phyloP scores from a whole-genome alignment of 2,329 filamentous ascomycete genomes.

The Trichoderma citrinoviride region DNA sequence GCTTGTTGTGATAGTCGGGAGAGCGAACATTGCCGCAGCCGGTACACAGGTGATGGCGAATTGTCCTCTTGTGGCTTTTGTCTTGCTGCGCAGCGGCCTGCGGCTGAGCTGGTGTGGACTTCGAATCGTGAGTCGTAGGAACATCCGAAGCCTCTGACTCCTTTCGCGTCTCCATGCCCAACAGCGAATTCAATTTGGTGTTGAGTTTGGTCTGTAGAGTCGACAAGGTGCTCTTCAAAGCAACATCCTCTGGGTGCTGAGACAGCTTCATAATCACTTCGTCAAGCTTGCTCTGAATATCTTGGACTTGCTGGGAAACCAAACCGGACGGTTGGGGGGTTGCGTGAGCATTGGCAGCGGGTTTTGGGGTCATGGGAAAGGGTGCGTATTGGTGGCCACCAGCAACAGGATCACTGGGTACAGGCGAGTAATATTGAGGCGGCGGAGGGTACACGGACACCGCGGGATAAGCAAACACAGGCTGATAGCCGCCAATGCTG shows the following conservation, averaged over 20 bases:
- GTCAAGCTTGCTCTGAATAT: constrained; percentile 32
- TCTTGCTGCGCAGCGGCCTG: constrained; percentile 18
- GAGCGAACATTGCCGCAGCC: constrained; percentile 39
- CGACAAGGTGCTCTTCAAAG: constrained; percentile 29
- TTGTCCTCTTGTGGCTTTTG: constrained; percentile 25
- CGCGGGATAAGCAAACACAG: constrained; percentile 19
- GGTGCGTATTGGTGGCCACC: not conserved
- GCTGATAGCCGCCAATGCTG: constrained; percentile 1
- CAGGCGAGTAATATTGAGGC: not conserved
- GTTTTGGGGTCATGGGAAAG: not conserved
- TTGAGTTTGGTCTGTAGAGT: constrained; percentile 34
- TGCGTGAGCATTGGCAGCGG: not conserved
- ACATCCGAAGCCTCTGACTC: not conserved
- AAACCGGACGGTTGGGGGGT: not conserved
- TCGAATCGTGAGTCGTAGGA: not conserved
- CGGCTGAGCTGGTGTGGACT: not conserved
- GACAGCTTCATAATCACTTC: constrained; percentile 29
- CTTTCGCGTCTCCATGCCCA: not conserved
- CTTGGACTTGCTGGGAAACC: constrained; percentile 27
- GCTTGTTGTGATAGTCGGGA: constrained; percentile 34
- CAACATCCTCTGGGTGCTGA: constrained; percentile 25
- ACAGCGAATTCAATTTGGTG: constrained; percentile 28
- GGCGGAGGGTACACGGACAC: not conserved
- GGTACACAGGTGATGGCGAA: constrained; percentile 37
- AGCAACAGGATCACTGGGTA: not conserved